These are phyloP conservation scores for Chlamydomonas sp. DNA, from an alignment of 139 green algal genomes.

Conservation along the genomic window DNA sequence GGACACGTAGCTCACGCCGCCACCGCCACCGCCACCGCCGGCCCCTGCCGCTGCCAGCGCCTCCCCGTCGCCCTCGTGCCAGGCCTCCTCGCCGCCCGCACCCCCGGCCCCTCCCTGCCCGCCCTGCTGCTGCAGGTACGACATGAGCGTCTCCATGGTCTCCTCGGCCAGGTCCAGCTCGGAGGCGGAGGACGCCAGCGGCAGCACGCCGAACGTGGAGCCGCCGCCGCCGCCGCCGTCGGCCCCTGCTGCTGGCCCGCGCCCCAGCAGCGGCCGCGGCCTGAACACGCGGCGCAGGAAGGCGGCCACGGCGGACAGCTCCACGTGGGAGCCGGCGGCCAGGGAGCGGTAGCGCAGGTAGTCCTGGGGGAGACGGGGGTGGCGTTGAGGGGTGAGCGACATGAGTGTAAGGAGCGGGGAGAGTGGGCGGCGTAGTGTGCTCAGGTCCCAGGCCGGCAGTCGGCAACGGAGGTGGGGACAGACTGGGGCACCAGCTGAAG, in stretches of 20 bases:
- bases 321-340: conserved; percentile 46
- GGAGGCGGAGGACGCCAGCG: conserved; percentile 18
- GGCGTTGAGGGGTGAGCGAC: not conserved
- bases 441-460: too few relatives aligned
- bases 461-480: too few relatives aligned
- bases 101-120: not conserved
- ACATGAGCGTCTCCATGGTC: conserved; percentile 79
- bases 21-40: not conserved
- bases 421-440: too few relatives aligned
- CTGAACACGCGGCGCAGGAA: conserved; percentile 71
- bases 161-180: conserved; percentile 77
- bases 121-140: conserved; percentile 70
- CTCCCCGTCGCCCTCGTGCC: not conserved
- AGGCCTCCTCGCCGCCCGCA: not conserved
- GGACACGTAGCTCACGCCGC: conserved; percentile 34
- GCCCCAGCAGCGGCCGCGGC: conserved; percentile 5
- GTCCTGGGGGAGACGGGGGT: conserved; percentile 6
- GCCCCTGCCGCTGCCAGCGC: not conserved
- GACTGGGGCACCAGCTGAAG: too few relatives aligned
- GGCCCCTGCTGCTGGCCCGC: conserved; percentile 9
- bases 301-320: conserved; percentile 45
- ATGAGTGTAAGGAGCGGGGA: not conserved
- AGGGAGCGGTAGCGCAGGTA: conserved; percentile 41
- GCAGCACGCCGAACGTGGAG: conserved; percentile 55
- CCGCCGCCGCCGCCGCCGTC: not conserved